These are phyloP conservation scores for Phallus indusiatus DNA, from an alignment of 768 basidiomycete species.

Conservation along the genomic window DNA sequence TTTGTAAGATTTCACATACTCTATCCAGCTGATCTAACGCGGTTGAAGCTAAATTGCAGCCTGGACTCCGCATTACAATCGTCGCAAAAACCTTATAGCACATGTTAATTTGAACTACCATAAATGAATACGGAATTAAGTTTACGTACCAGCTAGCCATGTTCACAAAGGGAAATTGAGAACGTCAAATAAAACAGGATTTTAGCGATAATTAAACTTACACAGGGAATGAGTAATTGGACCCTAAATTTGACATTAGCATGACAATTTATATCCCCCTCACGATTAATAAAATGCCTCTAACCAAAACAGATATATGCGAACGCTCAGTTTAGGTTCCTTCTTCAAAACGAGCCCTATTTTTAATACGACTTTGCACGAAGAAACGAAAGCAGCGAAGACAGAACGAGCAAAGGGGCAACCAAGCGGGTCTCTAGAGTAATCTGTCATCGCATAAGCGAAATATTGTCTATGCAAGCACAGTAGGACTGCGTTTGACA, in stretches of 20 bases:
- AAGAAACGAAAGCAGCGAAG: conserved; percentile 65
- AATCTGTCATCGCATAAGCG: conserved; percentile 61
- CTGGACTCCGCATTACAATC: conserved; percentile 68
- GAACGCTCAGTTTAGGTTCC: conserved; percentile 50
- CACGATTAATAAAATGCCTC: neutral
- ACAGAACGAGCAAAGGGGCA: conserved; percentile 66
- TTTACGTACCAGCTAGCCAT: conserved; percentile 3
- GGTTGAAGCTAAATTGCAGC: conserved; percentile 67
- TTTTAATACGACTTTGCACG: conserved; percentile 57
- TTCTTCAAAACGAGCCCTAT: conserved; percentile 60
- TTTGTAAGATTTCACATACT: conserved; percentile 44
- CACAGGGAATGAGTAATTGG: conserved; percentile 6
- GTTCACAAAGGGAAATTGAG: too few relatives aligned
- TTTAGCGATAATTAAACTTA: neutral
- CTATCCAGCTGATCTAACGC: conserved; percentile 66
- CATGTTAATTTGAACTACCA: neutral
- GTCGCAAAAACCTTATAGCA: conserved; percentile 58
- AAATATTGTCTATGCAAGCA: conserved; percentile 70
- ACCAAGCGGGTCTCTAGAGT: conserved; percentile 63
- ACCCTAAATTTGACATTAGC: neutral
- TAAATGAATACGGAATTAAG: neutral
- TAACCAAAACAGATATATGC: conserved; percentile 46
- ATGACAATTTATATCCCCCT: neutral
- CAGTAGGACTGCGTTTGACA: conserved; percentile 40
- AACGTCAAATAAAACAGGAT: too few relatives aligned